Evolutionary conservation across 805 yeast species (phyloP).

Genomic region (Ogataea ramenticola): DNA sequence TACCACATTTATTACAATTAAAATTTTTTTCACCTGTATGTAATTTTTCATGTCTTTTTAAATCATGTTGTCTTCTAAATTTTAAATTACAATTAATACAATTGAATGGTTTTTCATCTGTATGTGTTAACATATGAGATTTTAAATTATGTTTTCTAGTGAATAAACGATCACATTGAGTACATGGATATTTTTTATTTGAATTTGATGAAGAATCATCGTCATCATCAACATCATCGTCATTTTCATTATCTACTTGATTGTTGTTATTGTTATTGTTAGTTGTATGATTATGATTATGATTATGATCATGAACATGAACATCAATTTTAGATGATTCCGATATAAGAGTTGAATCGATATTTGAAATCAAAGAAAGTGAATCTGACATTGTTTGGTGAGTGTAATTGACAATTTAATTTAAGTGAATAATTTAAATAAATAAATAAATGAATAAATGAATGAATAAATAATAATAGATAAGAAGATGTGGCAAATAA

Average conservation of each 20-base stretch:
- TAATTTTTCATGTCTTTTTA: conserved; percentile 66
- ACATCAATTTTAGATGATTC: background rate
- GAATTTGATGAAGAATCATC: conserved; percentile 8
- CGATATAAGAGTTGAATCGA: too few species aligned
- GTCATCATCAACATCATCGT: conserved; percentile 4
- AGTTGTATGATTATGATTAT: too few species aligned
- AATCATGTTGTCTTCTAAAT: conserved; percentile 69
- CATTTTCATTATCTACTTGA: background rate
- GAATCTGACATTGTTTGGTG: too few species aligned
- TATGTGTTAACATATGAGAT: conserved; percentile 63
- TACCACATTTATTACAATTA: conserved; percentile 51
- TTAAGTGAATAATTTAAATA: too few species aligned
- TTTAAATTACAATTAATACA: conserved; percentile 55
- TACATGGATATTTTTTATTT: conserved; percentile 37
- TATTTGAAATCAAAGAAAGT: too few species aligned
- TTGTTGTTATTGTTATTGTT: background rate
- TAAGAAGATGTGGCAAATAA: too few species aligned
- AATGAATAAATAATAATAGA: too few species aligned
- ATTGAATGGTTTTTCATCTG: conserved; percentile 53
- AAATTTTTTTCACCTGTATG: conserved; percentile 75
- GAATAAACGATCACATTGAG: conserved; percentile 55
- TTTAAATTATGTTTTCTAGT: conserved; percentile 71
- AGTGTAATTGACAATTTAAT: too few species aligned
- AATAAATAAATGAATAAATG: too few species aligned
- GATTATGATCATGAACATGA: too few species aligned